Evolutionary conservation across 2,329 filamentous ascomycete species (phyloP).

Genomic region (Fusarium algeriense): DNA sequence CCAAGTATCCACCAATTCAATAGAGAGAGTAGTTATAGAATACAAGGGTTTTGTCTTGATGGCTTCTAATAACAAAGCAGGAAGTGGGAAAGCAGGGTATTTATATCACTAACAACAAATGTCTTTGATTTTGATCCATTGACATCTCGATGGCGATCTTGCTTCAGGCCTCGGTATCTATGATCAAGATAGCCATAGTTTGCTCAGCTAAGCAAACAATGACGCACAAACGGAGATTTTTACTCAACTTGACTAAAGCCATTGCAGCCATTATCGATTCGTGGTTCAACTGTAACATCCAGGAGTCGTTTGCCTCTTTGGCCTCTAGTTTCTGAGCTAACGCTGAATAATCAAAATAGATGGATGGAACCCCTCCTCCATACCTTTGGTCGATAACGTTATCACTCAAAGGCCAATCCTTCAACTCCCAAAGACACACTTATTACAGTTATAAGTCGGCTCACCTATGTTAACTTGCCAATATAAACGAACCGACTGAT

Average conservation of each 20-base stretch:
- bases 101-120: neutral
- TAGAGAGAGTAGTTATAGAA: neutral
- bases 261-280: conserved; percentile 1
- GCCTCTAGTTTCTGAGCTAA: neutral
- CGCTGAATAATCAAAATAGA: conserved; percentile 30
- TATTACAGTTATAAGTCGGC: neutral
- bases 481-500: neutral
- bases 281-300: neutral
- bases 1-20: neutral
- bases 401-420: neutral
- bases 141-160: neutral
- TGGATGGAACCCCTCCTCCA: neutral
- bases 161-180: neutral
- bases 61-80: neutral
- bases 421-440: neutral
- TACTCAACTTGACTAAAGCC: neutral
- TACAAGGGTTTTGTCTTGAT: neutral
- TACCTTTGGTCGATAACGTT: conserved; percentile 8
- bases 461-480: neutral
- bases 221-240: conserved; percentile 8
- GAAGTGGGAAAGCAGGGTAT: neutral
- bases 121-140: neutral
- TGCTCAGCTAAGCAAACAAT: conserved; percentile 21
- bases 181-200: neutral
- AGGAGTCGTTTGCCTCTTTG: neutral